Conservation (phyloP, 495 filamentous ascomycete species). For the Penicillium chermesinum region DNA sequence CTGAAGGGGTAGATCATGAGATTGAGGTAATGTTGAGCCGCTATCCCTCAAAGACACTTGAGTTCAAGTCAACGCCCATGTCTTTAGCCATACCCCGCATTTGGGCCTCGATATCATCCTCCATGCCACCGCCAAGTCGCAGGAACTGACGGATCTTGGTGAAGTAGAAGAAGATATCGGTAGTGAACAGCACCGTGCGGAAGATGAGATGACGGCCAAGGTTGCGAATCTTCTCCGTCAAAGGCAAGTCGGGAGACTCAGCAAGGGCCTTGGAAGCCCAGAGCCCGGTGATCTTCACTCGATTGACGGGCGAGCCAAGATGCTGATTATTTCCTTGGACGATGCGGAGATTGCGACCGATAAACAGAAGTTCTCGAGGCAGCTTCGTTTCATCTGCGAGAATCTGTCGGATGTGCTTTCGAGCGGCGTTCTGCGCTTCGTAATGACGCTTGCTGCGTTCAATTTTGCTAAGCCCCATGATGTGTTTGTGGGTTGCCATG, state of each 20-base stretch:
- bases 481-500: conserved; percentile 51
- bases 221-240: conserved; percentile 51
- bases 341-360: conserved; percentile 91
- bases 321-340: conserved; percentile 79
- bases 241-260: conserved; percentile 58
- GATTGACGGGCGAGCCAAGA: conserved; percentile 88
- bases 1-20: neutral
- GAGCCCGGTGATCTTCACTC: conserved; percentile 86
- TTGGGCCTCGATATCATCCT: conserved; percentile 83
- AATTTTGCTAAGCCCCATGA: conserved; percentile 55
- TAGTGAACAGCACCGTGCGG: conserved; percentile 66
- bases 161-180: conserved; percentile 79
- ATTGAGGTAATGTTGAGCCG: neutral
- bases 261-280: conserved; percentile 81
- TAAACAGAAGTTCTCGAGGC: conserved; percentile 86
- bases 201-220: conserved; percentile 71
- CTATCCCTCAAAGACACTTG: conserved; percentile 81
- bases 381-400: conserved; percentile 87
- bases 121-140: conserved; percentile 76
- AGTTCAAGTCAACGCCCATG: conserved; percentile 85
- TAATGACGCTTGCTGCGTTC: conserved; percentile 58
- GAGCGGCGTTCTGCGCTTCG: conserved; percentile 80
- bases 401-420: conserved; percentile 76
- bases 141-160: conserved; percentile 70
- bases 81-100: conserved; percentile 86